These are phyloP conservation scores for Paramecium sonneborni DNA, from an alignment of 73 alveolate genomes.

Conservation along the genomic window DNA sequence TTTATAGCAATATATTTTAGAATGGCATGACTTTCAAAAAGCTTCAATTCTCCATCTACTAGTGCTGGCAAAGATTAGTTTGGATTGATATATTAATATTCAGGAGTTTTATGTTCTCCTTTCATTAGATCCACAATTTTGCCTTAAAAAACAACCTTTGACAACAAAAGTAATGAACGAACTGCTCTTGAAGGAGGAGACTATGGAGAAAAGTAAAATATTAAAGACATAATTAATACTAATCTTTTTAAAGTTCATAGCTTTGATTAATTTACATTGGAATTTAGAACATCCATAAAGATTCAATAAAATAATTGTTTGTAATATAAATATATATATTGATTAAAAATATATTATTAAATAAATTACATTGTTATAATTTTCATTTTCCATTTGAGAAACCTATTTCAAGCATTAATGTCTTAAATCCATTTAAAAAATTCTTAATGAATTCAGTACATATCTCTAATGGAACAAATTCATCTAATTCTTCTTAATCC, in stretches of 20 bases:
- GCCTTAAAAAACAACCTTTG: neutral
- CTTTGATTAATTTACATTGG: neutral
- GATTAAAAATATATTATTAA: neutral
- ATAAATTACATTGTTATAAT: slow-evolving; percentile 57
- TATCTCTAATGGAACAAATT: slow-evolving; percentile 90
- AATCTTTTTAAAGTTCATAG: neutral
- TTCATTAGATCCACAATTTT: neutral
- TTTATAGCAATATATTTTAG: neutral
- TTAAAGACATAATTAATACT: neutral
- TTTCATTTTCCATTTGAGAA: slow-evolving; percentile 69
- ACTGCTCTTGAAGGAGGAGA: slow-evolving; percentile 23
- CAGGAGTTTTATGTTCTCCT: neutral
- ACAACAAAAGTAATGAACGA: neutral
- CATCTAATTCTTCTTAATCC: slow-evolving; percentile 93
- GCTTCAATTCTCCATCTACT: neutral
- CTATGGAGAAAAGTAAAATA: neutral
- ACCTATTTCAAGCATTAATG: slow-evolving; percentile 89
- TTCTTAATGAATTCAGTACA: slow-evolving; percentile 84
- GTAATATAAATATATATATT: neutral
- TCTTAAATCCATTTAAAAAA: slow-evolving; percentile 87
- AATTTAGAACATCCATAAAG: neutral
- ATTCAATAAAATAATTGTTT: neutral
- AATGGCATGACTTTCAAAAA: slow-evolving; percentile 20
- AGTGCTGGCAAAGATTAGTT: neutral
- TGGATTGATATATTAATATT: neutral